These are phyloP conservation scores for Hyphodiscus hymeniophilus DNA, from an alignment of 495 filamentous ascomycete species.

Conservation along the genomic window DNA sequence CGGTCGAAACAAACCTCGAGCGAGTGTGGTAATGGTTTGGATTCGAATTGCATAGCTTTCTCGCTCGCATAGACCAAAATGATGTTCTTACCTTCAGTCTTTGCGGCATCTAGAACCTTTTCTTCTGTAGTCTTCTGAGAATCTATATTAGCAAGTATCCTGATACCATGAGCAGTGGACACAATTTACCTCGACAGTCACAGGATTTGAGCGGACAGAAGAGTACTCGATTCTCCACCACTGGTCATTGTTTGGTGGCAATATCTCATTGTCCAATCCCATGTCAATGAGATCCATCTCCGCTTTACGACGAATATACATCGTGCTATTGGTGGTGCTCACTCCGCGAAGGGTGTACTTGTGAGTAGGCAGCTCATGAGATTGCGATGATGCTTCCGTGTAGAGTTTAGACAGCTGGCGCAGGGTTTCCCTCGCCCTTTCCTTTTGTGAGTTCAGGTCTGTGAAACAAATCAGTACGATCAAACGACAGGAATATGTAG, in stretches of 20 bases:
- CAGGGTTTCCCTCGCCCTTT: constrained; percentile 38
- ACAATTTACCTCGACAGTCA: constrained; percentile 18
- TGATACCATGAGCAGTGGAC: constrained; percentile 6
- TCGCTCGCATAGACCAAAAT: constrained; percentile 30
- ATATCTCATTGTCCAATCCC: constrained; percentile 16
- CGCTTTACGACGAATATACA: constrained; percentile 15
- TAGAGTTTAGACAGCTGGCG: constrained; percentile 41
- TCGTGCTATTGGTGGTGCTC: constrained; percentile 18
- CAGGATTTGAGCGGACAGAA: constrained; percentile 11
- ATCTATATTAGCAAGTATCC: constrained; percentile 1
- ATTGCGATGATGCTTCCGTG: constrained; percentile 43
- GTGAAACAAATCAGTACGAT: constrained; percentile 1
- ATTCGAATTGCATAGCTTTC: constrained; percentile 23
- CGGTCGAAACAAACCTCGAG: constrained; percentile 24
- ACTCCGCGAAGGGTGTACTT: constrained; percentile 22
- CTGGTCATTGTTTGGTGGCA: constrained; percentile 20
- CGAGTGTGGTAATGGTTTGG: constrained; percentile 22
- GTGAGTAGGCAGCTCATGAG: constrained; percentile 33
- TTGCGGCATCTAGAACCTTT: constrained; percentile 27
- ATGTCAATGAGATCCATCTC: constrained; percentile 16
- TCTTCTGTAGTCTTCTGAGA: constrained; percentile 27
- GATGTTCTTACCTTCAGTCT: constrained; percentile 24
- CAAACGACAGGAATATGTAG: background rate
- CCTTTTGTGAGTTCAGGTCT: constrained; percentile 47
- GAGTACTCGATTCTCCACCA: constrained; percentile 31